Evolutionary conservation across 2,329 filamentous ascomycete species (phyloP).

Genomic region (Penicillium glabrum): DNA sequence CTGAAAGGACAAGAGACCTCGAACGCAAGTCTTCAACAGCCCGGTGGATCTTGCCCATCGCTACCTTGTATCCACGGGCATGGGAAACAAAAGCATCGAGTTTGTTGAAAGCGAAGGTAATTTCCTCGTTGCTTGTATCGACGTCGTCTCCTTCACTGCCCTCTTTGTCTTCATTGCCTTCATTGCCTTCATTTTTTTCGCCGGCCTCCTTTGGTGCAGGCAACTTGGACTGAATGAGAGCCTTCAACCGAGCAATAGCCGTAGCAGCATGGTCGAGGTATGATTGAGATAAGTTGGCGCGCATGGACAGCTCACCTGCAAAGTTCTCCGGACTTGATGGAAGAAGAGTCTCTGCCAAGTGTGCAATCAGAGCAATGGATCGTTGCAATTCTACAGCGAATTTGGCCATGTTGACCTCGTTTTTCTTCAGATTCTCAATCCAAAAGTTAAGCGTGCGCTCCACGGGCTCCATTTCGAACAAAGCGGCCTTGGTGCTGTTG

Average conservation of each 20-base stretch:
- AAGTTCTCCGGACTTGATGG: conserved; percentile 68
- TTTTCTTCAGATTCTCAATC: conserved; percentile 79
- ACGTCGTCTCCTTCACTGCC: conserved; percentile 49
- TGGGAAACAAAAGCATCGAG: conserved; percentile 71
- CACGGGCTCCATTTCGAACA: conserved; percentile 87
- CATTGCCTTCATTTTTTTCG: conserved; percentile 51
- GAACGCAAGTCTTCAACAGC: conserved; percentile 75
- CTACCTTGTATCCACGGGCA: conserved; percentile 79
- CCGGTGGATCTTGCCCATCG: conserved; percentile 74
- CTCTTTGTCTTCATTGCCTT: conserved; percentile 56
- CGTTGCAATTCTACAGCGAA: conserved; percentile 79
- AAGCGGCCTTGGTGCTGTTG: conserved; percentile 71
- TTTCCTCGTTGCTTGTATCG: conserved; percentile 61
- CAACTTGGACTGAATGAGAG: conserved; percentile 67
- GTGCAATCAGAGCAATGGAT: conserved; percentile 82
- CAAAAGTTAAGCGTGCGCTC: conserved; percentile 85
- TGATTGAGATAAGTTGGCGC: conserved; percentile 71
- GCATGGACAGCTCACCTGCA: conserved; percentile 78
- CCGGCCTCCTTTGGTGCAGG: conserved; percentile 59
- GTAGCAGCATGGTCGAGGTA: conserved; percentile 76
- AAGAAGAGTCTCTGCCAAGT: conserved; percentile 80
- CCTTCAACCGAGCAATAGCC: conserved; percentile 62
- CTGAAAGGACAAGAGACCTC: conserved; percentile 70
- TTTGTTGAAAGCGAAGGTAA: conserved; percentile 67
- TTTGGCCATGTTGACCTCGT: conserved; percentile 81